These are phyloP conservation scores for Lycium barbarum DNA, from an alignment of 257 asterid genomes.

Conservation along the genomic window DNA sequence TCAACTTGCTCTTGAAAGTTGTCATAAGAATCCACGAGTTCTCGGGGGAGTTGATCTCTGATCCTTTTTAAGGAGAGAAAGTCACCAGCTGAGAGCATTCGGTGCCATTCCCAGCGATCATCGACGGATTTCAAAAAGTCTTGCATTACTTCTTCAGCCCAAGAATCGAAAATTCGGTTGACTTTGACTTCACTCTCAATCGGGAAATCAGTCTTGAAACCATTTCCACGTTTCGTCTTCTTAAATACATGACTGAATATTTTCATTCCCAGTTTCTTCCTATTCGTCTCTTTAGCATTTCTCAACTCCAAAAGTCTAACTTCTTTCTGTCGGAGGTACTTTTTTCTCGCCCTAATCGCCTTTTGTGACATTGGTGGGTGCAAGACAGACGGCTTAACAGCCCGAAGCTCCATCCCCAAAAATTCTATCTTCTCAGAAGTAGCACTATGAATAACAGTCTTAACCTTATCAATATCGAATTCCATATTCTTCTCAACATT, in stretches of 20 bases:
- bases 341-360: slow-evolving; percentile 85
- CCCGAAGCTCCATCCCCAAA: slow-evolving; percentile 96
- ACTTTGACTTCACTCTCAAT: slow-evolving; percentile 76
- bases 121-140: slow-evolving; percentile 70
- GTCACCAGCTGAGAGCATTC: slow-evolving; percentile 72
- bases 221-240: slow-evolving; percentile 64
- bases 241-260: slow-evolving; percentile 62
- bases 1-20: slow-evolving; percentile 75
- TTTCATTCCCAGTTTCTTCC: slow-evolving; percentile 85
- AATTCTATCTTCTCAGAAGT: slow-evolving; percentile 85
- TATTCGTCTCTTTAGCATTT: slow-evolving; percentile 79
- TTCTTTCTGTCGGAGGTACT: slow-evolving; percentile 87
- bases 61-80: slow-evolving; percentile 75
- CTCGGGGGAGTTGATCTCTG: slow-evolving; percentile 77
- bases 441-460: slow-evolving; percentile 80
- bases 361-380: slow-evolving; percentile 74
- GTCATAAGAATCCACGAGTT: slow-evolving; percentile 78
- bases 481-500: slow-evolving; percentile 59
- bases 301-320: slow-evolving; percentile 71
- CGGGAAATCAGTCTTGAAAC: slow-evolving; percentile 57
- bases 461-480: slow-evolving; percentile 60
- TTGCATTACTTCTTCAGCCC: slow-evolving; percentile 83
- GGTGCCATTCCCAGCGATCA: slow-evolving; percentile 81
- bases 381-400: slow-evolving; percentile 81
- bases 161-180: slow-evolving; percentile 58